A percentile compares a stretch with the other conserved stretches of the same genome.
Evolutionary conservation across 2,329 filamentous ascomycete genomes (phyloP).

Genomic region (Atkinsonella texensis): DNA sequence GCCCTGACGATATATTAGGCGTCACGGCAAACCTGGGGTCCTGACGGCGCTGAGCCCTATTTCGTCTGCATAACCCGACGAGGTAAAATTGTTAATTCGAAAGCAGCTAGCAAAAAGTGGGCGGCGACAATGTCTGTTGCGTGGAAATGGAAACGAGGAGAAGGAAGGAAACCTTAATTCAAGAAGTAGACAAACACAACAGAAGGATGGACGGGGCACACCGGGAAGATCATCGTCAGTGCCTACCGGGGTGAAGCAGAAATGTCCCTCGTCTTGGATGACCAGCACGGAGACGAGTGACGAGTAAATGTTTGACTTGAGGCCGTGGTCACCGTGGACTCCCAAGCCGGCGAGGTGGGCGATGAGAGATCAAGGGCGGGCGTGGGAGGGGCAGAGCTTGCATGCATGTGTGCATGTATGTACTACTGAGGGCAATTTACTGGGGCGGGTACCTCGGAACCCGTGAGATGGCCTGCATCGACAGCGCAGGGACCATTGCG

Average conservation of each 20-base stretch:
- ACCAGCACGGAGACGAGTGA: not conserved
- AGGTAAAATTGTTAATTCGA: not conserved
- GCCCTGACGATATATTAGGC: not conserved
- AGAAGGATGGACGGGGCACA: not conserved
- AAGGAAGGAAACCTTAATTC: not conserved
- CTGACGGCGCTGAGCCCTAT: not conserved
- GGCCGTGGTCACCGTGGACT: not conserved
- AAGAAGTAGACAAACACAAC: not conserved
- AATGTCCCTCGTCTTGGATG: not conserved
- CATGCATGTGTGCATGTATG: not conserved
- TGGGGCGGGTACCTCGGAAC: not conserved
- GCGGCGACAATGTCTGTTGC: not conserved
- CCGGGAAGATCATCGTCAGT: not conserved
- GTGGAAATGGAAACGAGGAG: not conserved
- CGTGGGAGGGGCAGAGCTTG: not conserved
- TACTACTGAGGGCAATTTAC: not conserved
- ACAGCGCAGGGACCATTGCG: not conserved
- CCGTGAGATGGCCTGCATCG: not conserved
- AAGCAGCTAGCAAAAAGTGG: not conserved
- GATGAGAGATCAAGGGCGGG: constrained; percentile 2
- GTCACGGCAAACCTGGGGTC: not conserved
- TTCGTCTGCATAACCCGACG: not conserved
- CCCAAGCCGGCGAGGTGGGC: not conserved
- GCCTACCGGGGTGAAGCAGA: not conserved
- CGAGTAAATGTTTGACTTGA: not conserved